Base-by-base conservation (phyloP, 2,329 filamentous ascomycete species). In the Diplodia corticola region DNA sequence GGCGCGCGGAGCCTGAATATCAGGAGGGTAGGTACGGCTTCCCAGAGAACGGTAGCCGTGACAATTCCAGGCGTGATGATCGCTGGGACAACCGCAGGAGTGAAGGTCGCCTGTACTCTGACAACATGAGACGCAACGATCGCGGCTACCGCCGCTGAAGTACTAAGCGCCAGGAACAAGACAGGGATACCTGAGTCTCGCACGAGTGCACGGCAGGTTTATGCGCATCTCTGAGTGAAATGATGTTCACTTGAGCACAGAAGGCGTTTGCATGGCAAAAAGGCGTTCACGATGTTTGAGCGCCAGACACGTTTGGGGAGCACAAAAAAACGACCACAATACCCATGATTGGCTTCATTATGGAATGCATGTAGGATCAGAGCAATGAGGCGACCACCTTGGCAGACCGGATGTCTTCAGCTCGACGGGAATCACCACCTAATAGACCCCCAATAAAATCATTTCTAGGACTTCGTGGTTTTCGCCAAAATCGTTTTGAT, bases 401-500 rank as follows among this genome's bases (percentile, higher is more conserved):
- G n/a, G 24, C 26, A 49, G 44, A 24, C 9, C 44, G 7, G 28
- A 10, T 9, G 26, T 22, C 55, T 17, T 48, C 10, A 12, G n/a
- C n/a, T n/a, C n/a, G n/a, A 17, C 20, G n/a, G 40, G 40, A n/a
- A 6, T 24, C 20, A 26, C 44, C 12, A 33, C 40, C 26, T 49
- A 37, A 46, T 60, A 35, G n/a, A 20, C 40, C 40, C 44, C 40
- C 22, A 61, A 61, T 49, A 30, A 33, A 46, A 61, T n/a, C 10
- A 35, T 35, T 53, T 53, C 40, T 64, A 66, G n/a, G 64, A 57
- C 9, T 57, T 67, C 61, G 70, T 73, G 50, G 89, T 90, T 77
- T 92, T 94, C 80, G 94, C 91, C 71, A 97, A 80, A 73, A 99
- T 95, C 51, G 92, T 95, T 82, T 90, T 93, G 79, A 99, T 96